phyloP scores from a whole-genome alignment of 352 stramenopile genomes.

The Aphanomyces cochlioides region DNA sequence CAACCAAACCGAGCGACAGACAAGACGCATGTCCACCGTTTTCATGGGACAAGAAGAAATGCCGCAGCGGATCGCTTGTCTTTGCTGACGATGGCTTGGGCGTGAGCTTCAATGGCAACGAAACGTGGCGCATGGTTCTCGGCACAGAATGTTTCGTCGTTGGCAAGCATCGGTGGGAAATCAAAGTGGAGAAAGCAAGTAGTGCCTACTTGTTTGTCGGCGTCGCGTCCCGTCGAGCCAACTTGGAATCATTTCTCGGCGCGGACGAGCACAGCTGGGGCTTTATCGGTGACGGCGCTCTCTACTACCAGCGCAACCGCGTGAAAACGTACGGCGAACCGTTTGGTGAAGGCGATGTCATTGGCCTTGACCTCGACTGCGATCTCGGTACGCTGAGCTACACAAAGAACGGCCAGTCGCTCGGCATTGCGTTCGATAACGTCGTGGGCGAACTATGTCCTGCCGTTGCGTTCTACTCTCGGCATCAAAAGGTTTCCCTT shows the following conservation, averaged over 20 bases:
- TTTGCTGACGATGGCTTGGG: constrained; percentile 65
- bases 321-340: constrained; percentile 82
- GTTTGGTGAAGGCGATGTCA: constrained; percentile 83
- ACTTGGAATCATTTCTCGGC: constrained; percentile 95
- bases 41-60: constrained; percentile 63
- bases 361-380: constrained; percentile 81
- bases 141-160: constrained; percentile 60
- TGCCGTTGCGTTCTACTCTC: constrained; percentile 91
- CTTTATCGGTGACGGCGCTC: constrained; percentile 97
- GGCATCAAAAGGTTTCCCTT: constrained; percentile 77
- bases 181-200: constrained; percentile 93
- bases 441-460: constrained; percentile 87
- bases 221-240: constrained; percentile 88
- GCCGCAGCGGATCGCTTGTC: constrained; percentile 51
- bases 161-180: constrained; percentile 75
- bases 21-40: constrained; percentile 14
- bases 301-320: constrained; percentile 97
- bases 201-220: constrained; percentile 97
- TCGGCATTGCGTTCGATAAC: constrained; percentile 90
- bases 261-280: constrained; percentile 97
- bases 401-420: constrained; percentile 81
- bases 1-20: constrained; percentile 8
- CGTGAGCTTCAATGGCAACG: constrained; percentile 70
- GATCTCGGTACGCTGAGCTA: constrained; percentile 83
- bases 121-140: constrained; percentile 88